Evolutionary conservation across 73 alveolate species (phyloP).

Genomic region (Effrenium voratum): DNA sequence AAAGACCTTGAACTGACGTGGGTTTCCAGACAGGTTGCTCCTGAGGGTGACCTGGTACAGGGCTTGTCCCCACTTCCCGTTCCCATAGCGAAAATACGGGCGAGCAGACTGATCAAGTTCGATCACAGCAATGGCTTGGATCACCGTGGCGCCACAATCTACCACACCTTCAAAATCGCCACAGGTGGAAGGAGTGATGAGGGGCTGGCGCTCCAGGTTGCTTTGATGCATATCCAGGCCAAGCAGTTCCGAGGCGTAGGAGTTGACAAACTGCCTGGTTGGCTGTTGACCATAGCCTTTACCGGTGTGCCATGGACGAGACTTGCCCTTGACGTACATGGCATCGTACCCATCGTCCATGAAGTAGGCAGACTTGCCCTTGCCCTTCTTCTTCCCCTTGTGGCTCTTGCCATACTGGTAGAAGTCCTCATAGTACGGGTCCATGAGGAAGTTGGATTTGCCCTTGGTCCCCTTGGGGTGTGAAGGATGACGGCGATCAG

Average conservation of each 20-base stretch:
- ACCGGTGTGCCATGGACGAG: too few relatives aligned
- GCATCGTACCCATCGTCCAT: not conserved
- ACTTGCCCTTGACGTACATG: not conserved
- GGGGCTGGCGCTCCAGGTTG: not conserved
- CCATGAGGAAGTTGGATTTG: not conserved
- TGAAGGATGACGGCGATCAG: not conserved
- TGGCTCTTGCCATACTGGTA: not conserved
- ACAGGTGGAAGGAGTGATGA: not conserved
- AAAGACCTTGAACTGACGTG: not conserved
- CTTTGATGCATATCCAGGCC: not conserved
- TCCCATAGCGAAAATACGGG: conserved; percentile 18
- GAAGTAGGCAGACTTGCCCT: not conserved
- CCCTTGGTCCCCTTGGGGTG: not conserved
- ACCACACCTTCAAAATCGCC: not conserved
- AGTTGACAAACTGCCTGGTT: not conserved
- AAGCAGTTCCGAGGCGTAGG: not conserved
- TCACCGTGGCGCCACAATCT: conserved; percentile 44
- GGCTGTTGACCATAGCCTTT: not conserved
- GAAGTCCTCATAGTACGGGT: not conserved
- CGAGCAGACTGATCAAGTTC: not conserved
- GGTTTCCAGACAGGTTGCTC: not conserved
- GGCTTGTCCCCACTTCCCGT: conserved; percentile 16
- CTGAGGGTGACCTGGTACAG: not conserved
- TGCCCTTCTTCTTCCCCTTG: conserved; percentile 58
- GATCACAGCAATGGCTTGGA: not conserved